phyloP scores from a whole-genome alignment of 441 rosid genomes.

The Dalechampia spathulata region DNA sequence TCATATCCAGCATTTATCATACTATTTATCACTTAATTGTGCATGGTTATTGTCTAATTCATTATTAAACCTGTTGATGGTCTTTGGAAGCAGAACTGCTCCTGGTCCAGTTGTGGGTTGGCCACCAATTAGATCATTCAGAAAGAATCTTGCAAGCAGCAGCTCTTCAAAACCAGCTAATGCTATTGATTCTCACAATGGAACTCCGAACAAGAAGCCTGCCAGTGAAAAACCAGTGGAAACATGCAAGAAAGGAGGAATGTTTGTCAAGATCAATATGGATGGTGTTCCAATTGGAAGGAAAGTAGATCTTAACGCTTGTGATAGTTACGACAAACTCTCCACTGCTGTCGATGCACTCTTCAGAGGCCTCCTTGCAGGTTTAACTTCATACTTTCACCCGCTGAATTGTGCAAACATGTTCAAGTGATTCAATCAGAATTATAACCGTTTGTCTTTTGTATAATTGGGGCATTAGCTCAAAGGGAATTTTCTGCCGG shows the following conservation, averaged over 20 bases:
- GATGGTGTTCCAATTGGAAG: constrained; percentile 96
- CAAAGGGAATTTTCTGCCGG: constrained; percentile 25
- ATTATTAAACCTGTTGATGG: neutral
- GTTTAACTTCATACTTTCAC: constrained; percentile 17
- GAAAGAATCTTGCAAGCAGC: constrained; percentile 70
- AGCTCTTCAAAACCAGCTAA: constrained; percentile 48
- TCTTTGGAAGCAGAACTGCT: constrained; percentile 46
- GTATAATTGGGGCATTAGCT: constrained; percentile 12
- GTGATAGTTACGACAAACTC: constrained; percentile 66
- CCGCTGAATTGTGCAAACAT: no score
- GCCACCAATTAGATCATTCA: constrained; percentile 86
- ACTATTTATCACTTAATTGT: no score
- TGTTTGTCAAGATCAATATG: constrained; percentile 91
- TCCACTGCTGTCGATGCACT: constrained; percentile 75
- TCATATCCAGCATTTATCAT: no score
- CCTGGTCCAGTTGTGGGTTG: constrained; percentile 96
- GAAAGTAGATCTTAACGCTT: constrained; percentile 76
- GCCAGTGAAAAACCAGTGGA: constrained; percentile 32
- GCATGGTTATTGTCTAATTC: neutral
- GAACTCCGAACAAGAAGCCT: constrained; percentile 25
- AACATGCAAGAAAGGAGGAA: constrained; percentile 36
- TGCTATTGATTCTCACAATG: constrained; percentile 43
- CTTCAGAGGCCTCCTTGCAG: constrained; percentile 89
- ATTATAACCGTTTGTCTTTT: constrained; percentile 10
- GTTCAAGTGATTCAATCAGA: no score